phyloP scores from a whole-genome alignment of 2,329 filamentous ascomycete species.

The Elsinoe perseae region DNA sequence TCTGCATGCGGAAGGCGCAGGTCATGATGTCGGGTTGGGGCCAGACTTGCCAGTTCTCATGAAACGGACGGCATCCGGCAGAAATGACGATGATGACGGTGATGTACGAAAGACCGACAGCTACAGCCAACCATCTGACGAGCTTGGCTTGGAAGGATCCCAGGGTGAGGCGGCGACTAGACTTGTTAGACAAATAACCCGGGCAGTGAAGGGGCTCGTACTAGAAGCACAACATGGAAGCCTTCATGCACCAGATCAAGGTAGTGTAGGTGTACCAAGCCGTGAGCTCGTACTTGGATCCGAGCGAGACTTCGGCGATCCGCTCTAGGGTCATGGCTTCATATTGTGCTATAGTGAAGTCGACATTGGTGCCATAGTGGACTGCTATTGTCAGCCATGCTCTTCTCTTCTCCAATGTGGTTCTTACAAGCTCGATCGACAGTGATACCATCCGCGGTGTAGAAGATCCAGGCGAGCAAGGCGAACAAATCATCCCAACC shows the following conservation, averaged over 20 bases:
- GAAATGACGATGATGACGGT: slow-evolving; percentile 29
- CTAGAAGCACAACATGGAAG: slow-evolving; percentile 21
- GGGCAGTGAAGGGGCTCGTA: not conserved
- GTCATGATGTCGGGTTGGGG: slow-evolving; percentile 21
- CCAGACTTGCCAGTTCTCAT: slow-evolving; percentile 24
- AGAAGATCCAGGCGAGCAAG: slow-evolving; percentile 29
- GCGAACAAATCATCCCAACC: slow-evolving; percentile 36
- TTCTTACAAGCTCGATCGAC: slow-evolving; percentile 27
- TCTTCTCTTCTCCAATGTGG: not conserved
- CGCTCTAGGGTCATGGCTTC: slow-evolving; percentile 24
- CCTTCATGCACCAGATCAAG: slow-evolving; percentile 5
- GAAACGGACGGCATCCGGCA: slow-evolving; percentile 23
- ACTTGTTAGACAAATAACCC: not conserved
- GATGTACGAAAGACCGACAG: slow-evolving; percentile 25
- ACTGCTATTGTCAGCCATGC: slow-evolving; percentile 18
- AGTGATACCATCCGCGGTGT: slow-evolving; percentile 27
- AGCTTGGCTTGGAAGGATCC: slow-evolving; percentile 26
- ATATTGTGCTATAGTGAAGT: slow-evolving; percentile 20
- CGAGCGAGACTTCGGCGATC: slow-evolving; percentile 24
- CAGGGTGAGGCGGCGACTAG: slow-evolving; percentile 27
- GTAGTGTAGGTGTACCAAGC: slow-evolving; percentile 32
- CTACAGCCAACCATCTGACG: slow-evolving; percentile 25
- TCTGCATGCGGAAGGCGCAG: slow-evolving; percentile 27
- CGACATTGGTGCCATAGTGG: slow-evolving; percentile 25
- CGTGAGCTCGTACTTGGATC: slow-evolving; percentile 32